Evolutionary conservation across 2,329 filamentous ascomycete genomes (phyloP), one percentile per base, ranked within the genome.

Genomic region (Fusarium papillatum): DNA sequence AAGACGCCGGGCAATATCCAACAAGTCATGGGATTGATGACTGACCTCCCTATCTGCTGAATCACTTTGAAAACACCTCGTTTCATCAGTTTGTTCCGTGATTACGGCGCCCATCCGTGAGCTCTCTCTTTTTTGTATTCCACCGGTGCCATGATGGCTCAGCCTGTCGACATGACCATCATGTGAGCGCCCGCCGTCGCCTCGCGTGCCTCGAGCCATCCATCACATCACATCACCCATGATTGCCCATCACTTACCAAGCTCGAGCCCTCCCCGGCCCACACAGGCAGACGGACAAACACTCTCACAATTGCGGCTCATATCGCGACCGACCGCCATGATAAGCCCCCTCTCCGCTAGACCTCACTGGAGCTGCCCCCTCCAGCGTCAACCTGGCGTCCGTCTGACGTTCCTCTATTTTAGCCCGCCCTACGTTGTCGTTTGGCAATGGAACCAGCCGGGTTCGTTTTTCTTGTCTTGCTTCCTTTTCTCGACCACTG

Each of bases 161-260:
- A 62, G 75, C 43, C 72, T 39, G 46, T 64, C 34, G 73, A 66
- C 71, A 78, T 75, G 69, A 66, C 69, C 69, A 77, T 79, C 77
- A 79, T 79, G 77, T 79, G 77, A 74, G 74, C 60, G 36, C 57
- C 61, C 61, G 60, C 57, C 62, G 65, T 69, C 68, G 53, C 65
- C 70, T 77, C 64, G 60, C 43, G 65, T 69, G 70, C 67, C 70
- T 66, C 70, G 53, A 77, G 71, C 71, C 71, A 78, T 70, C 68
- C 61, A 74, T 74, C 66, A 68, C 68, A 68, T 69, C 69, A 57
- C 66, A 66, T 66, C 62, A 70, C 67, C 48, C 57, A 48, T 50
- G 53, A 74, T 64, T 59, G 61, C 62, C 65, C 66, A 29, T 50
- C 55, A 26, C 41, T 50, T 63, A 17, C 22, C 24, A 60, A 59